phyloP scores from a whole-genome alignment of 371 early-diverging fungal species.

The Syncephalastrum racemosum region DNA sequence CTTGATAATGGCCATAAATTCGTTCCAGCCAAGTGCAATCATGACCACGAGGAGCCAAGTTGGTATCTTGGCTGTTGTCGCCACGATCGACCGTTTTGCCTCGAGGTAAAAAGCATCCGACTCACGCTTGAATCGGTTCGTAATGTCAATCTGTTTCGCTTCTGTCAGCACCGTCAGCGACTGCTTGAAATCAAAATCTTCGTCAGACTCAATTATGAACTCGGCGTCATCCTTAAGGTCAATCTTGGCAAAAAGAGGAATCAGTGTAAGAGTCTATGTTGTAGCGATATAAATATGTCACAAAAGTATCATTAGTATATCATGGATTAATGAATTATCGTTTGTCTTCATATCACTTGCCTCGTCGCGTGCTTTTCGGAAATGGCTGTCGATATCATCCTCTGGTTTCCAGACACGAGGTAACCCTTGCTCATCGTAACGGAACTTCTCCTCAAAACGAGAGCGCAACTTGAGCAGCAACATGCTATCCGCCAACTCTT shows the following conservation, averaged over 20 bases:
- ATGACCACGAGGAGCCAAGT: slow-evolving; percentile 82
- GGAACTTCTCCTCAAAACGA: slow-evolving; percentile 87
- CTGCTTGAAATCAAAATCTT: slow-evolving; percentile 64
- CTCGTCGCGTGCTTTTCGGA: slow-evolving; percentile 70
- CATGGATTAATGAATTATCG: background rate
- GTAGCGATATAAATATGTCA: too few relatives aligned
- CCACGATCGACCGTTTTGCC: slow-evolving; percentile 92
- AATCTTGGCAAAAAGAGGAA: slow-evolving; percentile 66
- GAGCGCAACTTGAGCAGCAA: slow-evolving; percentile 75
- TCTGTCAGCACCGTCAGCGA: slow-evolving; percentile 66
- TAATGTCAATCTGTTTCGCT: slow-evolving; percentile 72
- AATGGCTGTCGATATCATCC: slow-evolving; percentile 91
- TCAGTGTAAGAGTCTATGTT: slow-evolving; percentile 59
- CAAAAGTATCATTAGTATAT: background rate
- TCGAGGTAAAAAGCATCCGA: slow-evolving; percentile 91
- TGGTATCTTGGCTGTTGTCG: slow-evolving; percentile 85
- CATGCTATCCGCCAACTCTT: slow-evolving; percentile 81
- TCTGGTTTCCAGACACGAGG: slow-evolving; percentile 94
- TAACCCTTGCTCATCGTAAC: slow-evolving; percentile 90
- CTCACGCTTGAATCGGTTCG: slow-evolving; percentile 84
- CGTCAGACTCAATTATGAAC: slow-evolving; percentile 40
- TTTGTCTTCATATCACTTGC: slow-evolving; percentile 24
- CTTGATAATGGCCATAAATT: slow-evolving; percentile 77
- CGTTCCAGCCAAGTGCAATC: slow-evolving; percentile 90
- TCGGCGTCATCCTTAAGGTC: slow-evolving; percentile 43